These are phyloP conservation scores for Plantago major DNA, from an alignment of 257 asterid genomes.

Conservation along the genomic window DNA sequence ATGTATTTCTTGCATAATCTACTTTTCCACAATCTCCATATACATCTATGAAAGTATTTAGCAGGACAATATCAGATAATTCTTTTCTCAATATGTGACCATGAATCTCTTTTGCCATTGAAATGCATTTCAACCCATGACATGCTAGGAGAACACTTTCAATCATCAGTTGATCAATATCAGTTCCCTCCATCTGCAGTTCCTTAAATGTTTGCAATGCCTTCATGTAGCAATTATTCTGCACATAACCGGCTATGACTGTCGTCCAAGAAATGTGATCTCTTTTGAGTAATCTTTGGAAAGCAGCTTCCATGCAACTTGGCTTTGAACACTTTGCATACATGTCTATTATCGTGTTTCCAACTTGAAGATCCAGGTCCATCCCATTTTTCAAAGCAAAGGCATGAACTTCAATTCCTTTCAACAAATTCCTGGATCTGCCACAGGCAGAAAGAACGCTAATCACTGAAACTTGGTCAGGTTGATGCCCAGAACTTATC, in stretches of 20 bases:
- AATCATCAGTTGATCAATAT: conserved; percentile 50
- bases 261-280: conserved; percentile 78
- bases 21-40: conserved; percentile 66
- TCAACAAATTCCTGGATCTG: conserved; percentile 44
- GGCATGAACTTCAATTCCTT: conserved; percentile 73
- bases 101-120: conserved; percentile 60
- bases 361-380: conserved; percentile 54
- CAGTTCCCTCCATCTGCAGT: conserved; percentile 31
- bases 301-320: conserved; percentile 47
- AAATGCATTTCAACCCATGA: conserved; percentile 45
- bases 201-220: conserved; percentile 46
- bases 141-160: conserved; percentile 72
- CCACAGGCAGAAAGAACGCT: conserved; percentile 67
- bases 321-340: conserved; percentile 78
- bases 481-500: conserved; percentile 32
- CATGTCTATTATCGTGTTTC: conserved; percentile 75
- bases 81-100: conserved; percentile 45
- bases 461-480: conserved; percentile 57
- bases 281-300: conserved; percentile 42
- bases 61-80: conserved; percentile 37
- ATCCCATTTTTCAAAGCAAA: conserved; percentile 57
- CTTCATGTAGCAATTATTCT: conserved; percentile 36
- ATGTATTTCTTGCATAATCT: conserved; percentile 40
- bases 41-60: conserved; percentile 50
- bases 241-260: conserved; percentile 57